phyloP scores from a whole-genome alignment of 495 filamentous ascomycete species.

The Amorphotheca resinae region DNA sequence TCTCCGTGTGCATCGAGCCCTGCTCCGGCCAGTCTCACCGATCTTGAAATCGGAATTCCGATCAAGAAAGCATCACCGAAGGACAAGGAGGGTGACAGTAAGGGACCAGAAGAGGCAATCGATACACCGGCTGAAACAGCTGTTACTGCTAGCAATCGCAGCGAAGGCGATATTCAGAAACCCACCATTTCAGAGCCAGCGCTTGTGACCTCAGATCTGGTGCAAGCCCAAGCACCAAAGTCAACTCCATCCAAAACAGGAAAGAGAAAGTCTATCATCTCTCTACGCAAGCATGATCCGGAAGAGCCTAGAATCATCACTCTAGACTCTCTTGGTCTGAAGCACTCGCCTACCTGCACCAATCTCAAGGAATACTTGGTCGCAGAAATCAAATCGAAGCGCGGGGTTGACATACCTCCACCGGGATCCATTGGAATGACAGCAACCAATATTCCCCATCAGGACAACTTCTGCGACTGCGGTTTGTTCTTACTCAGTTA shows the following conservation, averaged over 20 bases:
- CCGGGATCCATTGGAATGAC: conserved; percentile 48
- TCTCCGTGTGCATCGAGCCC: neutral
- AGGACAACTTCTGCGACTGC: conserved; percentile 81
- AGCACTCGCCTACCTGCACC: conserved; percentile 47
- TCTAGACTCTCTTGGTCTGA: conserved; percentile 65
- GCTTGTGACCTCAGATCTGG: neutral
- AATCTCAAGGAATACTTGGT: conserved; percentile 66
- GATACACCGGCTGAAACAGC: neutral
- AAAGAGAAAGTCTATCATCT: conserved; percentile 10
- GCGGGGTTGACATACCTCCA: conserved; percentile 40
- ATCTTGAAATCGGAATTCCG: neutral
- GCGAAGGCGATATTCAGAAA: neutral
- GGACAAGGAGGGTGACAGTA: neutral
- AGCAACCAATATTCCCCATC: conserved; percentile 58
- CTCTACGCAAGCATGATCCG: conserved; percentile 23
- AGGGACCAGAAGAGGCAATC: neutral
- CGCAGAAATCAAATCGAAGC: conserved; percentile 60
- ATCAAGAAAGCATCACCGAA: neutral
- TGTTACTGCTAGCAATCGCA: neutral
- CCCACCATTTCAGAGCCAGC: neutral
- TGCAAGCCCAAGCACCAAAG: conserved; percentile 1
- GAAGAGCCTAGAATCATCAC: conserved; percentile 62
- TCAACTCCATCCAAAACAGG: conserved; percentile 7
- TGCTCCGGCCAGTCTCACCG: neutral
- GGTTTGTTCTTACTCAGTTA: conserved; percentile 79